These are phyloP conservation scores for Suhomyces yuchorum DNA, from an alignment of 1,139 yeast species.

Conservation along the genomic window DNA sequence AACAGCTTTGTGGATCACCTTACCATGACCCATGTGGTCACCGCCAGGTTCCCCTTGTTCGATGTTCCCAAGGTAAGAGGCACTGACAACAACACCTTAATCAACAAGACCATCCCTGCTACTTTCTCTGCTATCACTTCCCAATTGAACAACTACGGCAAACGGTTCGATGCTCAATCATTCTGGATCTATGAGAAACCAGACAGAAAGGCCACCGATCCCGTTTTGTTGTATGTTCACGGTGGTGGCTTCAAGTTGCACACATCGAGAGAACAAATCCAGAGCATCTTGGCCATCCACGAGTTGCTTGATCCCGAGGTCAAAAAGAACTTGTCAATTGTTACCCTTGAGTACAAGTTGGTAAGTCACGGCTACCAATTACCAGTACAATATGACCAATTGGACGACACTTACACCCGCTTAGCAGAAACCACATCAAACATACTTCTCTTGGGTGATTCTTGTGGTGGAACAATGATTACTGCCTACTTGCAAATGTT, in stretches of 20 bases:
- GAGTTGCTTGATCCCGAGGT: constrained; percentile 31
- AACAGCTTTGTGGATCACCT: constrained; percentile 2
- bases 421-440: constrained; percentile 35
- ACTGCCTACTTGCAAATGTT: constrained; percentile 33
- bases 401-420: constrained; percentile 33
- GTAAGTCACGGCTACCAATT: constrained; percentile 33
- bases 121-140: constrained; percentile 11
- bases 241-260: constrained; percentile 49
- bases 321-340: constrained; percentile 30
- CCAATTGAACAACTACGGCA: constrained; percentile 34
- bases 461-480: constrained; percentile 47
- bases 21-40: constrained; percentile 1
- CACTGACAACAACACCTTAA: constrained; percentile 3
- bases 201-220: constrained; percentile 31
- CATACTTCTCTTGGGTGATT: constrained; percentile 41
- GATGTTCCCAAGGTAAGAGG: constrained; percentile 4
- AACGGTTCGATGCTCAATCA: constrained; percentile 34
- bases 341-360: constrained; percentile 43
- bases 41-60: neutral
- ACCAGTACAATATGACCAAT: constrained; percentile 40
- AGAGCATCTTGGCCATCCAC: constrained; percentile 34
- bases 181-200: constrained; percentile 41
- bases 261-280: constrained; percentile 37
- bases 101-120: constrained; percentile 13
- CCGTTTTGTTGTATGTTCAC: constrained; percentile 42